phyloP scores from a whole-genome alignment of 169 alveolate genomes.

The Sarcocystis neurona region DNA sequence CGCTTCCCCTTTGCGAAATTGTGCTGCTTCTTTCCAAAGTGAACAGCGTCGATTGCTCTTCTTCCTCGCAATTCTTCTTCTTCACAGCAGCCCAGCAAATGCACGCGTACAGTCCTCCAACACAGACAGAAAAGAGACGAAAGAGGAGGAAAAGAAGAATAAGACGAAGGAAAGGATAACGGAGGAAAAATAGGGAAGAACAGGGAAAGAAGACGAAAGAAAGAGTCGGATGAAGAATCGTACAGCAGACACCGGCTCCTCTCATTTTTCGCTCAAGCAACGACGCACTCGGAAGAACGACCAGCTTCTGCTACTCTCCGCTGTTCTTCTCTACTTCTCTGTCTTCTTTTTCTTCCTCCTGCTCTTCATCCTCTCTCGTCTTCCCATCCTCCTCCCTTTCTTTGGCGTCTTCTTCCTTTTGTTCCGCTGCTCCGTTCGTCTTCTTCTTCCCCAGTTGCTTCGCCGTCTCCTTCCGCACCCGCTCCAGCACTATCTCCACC shows the following conservation, averaged over 20 bases:
- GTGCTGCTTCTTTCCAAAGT: no score
- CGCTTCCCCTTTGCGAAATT: no score
- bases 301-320: not conserved
- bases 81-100: no score
- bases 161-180: not conserved
- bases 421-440: not conserved
- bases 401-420: not conserved
- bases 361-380: not conserved
- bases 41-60: no score
- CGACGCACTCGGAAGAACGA: no score
- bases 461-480: no score
- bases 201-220: not conserved
- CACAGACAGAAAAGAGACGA: not conserved
- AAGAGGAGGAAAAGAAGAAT: not conserved
- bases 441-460: not conserved
- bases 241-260: not conserved
- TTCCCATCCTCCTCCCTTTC: not conserved
- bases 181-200: not conserved
- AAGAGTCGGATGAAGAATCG: not conserved
- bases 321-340: not conserved
- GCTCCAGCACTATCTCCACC: no score
- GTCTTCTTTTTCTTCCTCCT: not conserved
- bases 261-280: no score
- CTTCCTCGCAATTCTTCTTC: no score
- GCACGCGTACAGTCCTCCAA: no score